A percentile compares a stretch with the other conserved stretches of the same genome.
Evolutionary conservation across 1,284 basidiomycete species (phyloP).

Genomic region (Kalmanozyma brasiliensis): DNA sequence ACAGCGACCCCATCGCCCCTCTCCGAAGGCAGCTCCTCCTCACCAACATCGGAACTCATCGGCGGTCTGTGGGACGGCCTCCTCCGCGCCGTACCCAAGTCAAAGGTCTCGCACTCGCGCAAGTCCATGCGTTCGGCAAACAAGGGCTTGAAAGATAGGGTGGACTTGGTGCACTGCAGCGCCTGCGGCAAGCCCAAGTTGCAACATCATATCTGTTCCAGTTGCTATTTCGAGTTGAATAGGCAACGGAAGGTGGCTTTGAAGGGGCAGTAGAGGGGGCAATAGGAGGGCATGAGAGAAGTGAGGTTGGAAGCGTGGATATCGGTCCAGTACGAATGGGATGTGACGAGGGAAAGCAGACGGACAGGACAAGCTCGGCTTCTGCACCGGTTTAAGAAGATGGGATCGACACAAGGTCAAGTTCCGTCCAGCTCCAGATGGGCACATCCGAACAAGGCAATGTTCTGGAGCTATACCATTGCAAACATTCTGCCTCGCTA

Average conservation of each 20-base stretch:
- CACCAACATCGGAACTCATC: neutral
- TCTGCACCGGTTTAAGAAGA: no score
- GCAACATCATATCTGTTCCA: constrained; percentile 80
- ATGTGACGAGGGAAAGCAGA: no score
- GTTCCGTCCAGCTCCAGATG: no score
- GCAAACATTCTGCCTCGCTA: no score
- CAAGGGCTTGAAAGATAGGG: constrained; percentile 93
- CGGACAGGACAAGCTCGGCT: no score
- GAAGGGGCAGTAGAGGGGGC: constrained; percentile 4
- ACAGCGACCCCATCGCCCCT: neutral
- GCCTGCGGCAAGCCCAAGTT: constrained; percentile 26
- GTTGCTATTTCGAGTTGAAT: constrained; percentile 83
- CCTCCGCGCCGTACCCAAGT: constrained; percentile 91
- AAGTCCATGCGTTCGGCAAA: constrained; percentile 95
- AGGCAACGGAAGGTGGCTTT: constrained; percentile 18
- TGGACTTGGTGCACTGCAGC: constrained; percentile 72
- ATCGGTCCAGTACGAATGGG: no score
- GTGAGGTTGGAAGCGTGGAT: no score
- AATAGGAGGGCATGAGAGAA: no score
- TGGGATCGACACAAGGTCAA: no score
- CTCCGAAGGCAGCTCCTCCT: neutral
- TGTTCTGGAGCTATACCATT: no score
- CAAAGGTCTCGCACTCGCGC: constrained; percentile 89
- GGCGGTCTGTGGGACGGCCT: constrained; percentile 84
- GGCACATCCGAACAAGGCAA: no score